Evolutionary conservation across 176 grass and related monocot species (phyloP), one percentile per base, ranked within the genome.

Genomic region (Aechmea fasciata): DNA sequence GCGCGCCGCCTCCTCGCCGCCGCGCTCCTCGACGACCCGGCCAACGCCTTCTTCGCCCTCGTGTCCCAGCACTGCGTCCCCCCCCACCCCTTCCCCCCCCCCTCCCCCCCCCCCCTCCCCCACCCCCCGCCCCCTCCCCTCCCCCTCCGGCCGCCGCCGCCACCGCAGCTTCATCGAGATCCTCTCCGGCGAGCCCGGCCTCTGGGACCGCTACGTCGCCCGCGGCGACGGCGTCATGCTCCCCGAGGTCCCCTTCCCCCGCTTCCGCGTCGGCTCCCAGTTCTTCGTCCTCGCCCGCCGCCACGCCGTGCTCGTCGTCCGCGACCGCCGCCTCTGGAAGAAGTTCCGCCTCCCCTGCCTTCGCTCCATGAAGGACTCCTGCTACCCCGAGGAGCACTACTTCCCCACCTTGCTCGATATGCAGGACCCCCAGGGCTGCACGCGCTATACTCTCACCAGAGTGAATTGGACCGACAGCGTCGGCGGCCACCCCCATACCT

Each of bases 331-430:
- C 64, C 86, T 97, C 3, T 97, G 93, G 93, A 90, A 92, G 84
- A 97, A 97, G 79, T 97, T 97, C 68, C 83, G 81, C 78, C 54
- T 89, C 79, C 93, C 93, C 0, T 97, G 93, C 69, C 54, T 97
- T 2, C 70, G 73, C 29, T 82, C 85, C 64, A 83, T 71, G 77
- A 76, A 47, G 13, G 11, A 77, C 48, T 92, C 85, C 0, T 97
- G 93, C 62, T 97, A 92, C 84, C 93, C 93, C 14, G 93, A 97
- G 84, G 93, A 97, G 77, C 93, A 97, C 52, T 97, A 97, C 83
- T 97, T 97, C 77, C 93, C 93, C 0, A 92, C 86, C 51, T 81
- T 97, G 74, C 85, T 97, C 24, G 89, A 90, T 55, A 90, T 97
- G 93, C 84, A 85, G 86, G 93, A 97, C 73, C 89, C 93, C 1